A percentile compares a stretch with the other conserved stretches of the same genome.
Conservation (phyloP, 2,329 filamentous ascomycete species). For the Epicoccum nigrum region DNA sequence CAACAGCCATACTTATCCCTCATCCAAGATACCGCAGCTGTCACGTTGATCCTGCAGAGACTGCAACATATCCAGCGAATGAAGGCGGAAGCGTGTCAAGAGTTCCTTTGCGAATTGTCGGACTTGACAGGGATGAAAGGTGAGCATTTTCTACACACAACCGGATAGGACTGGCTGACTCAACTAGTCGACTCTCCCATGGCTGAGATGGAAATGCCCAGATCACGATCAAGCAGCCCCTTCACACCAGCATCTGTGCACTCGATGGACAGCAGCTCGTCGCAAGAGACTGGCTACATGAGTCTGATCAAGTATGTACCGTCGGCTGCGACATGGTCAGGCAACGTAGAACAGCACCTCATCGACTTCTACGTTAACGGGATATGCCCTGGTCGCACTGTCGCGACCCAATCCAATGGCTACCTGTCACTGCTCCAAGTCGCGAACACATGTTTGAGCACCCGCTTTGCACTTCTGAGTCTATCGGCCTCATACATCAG, state of each 20-base stretch:
- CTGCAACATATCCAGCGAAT: constrained; percentile 41
- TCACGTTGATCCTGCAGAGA: constrained; percentile 41
- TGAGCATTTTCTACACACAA: constrained; percentile 10
- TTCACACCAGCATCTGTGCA: constrained; percentile 33
- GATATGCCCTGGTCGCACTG: constrained; percentile 40
- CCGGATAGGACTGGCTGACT: constrained; percentile 15
- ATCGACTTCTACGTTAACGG: constrained; percentile 42
- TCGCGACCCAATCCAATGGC: constrained; percentile 34
- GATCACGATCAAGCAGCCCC: constrained; percentile 34
- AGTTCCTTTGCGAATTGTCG: constrained; percentile 43
- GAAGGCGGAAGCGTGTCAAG: constrained; percentile 43
- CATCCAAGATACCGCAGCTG: constrained; percentile 31
- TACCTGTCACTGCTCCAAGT: constrained; percentile 33
- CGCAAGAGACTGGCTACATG: constrained; percentile 30
- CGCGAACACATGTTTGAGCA: constrained; percentile 37
- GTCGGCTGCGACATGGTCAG: constrained; percentile 22
- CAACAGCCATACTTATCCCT: constrained; percentile 37
- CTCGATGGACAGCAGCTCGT: constrained; percentile 33
- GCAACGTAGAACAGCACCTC: constrained; percentile 37
- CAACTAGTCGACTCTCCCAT: constrained; percentile 34
- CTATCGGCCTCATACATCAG: constrained; percentile 42
- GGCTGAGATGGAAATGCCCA: constrained; percentile 32
- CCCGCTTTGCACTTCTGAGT: constrained; percentile 40
- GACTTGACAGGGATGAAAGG: constrained; percentile 39
- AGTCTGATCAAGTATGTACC: constrained; percentile 42